Base-by-base conservation (phyloP, 441 rosid genomes). In the Biscutella laevigata region DNA sequence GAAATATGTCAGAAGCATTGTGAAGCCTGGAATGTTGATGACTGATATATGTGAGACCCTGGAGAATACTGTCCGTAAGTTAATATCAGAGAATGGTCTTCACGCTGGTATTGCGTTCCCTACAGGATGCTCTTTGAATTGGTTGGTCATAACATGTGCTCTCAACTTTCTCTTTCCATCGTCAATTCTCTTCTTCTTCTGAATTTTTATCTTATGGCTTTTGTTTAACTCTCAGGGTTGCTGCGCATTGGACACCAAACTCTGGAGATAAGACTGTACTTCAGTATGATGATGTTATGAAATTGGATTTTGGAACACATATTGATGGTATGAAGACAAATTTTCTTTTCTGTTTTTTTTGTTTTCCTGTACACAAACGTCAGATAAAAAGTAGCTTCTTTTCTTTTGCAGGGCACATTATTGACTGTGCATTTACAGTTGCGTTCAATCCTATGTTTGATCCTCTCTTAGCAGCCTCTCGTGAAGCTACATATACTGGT, bases 71-170 rank as follows among this genome's bases (percentile, higher is more conserved):
- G 98, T 91, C 58, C 91, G 94, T 40, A 92, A 88, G 71, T 67
- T 92, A 32, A 88, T 92, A 69, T 67, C 86, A 1, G 95, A 92
- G 71, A 84, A 88, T 71, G 95, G 94, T 56, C 74, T 88, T 55
- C 86, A 88, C 77, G 99, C 99, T 19, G 95, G 99, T 72, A 92
- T 92, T 61, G 95, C 99, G 34, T 91, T 91, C 70, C 98, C 98
- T 57, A 91, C 98, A 6, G 98, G 98, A 76, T 92, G 99, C 74
- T 92, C 95, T 42, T 66, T 86, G 74, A 86, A 92, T 63, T 86
- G 97, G 97, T 92, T 68, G 30, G 61, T 44, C 56, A 21, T 37
- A 12, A 62, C 48, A 42, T 20, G 0, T 35, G 11, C 70, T 35
- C 34, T 45, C 25, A 3, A 22, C 33, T 22, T 6, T 15, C 20